A percentile compares a stretch with the other conserved stretches of the same genome.
Conservation (phyloP, 2,329 filamentous ascomycete species). For the Pestalotiopsis sp. region DNA sequence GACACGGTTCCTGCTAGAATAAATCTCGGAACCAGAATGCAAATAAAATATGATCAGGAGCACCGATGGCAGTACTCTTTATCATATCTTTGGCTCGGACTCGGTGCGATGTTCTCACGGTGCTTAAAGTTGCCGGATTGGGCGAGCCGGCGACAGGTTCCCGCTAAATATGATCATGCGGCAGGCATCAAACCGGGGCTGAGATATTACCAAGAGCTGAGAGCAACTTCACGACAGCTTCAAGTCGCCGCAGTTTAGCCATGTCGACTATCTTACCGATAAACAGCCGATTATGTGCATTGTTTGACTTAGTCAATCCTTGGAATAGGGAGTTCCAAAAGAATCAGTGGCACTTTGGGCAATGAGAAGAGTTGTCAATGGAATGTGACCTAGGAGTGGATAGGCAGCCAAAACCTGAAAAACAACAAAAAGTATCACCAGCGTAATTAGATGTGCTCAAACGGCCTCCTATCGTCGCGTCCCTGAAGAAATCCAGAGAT, state of each 20-base stretch:
- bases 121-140: conserved; percentile 4
- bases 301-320: too few relatives aligned
- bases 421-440: too few relatives aligned
- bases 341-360: too few relatives aligned
- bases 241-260: not conserved
- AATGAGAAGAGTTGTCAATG: too few relatives aligned
- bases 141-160: not conserved
- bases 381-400: too few relatives aligned
- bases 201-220: not conserved
- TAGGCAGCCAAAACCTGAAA: too few relatives aligned
- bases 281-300: too few relatives aligned
- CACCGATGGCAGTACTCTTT: not conserved
- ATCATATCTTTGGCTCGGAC: not conserved
- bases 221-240: not conserved
- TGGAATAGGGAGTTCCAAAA: too few relatives aligned
- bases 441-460: too few relatives aligned
- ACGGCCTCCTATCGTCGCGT: too few relatives aligned
- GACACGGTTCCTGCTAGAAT: not conserved
- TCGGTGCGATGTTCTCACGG: not conserved
- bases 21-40: not conserved
- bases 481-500: not conserved
- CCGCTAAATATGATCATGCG: not conserved
- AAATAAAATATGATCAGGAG: not conserved
- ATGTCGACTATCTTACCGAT: too few relatives aligned
- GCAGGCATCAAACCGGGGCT: not conserved